Base-by-base conservation (phyloP, 1,139 yeast genomes). In the Debaryomyces fabryi region DNA sequence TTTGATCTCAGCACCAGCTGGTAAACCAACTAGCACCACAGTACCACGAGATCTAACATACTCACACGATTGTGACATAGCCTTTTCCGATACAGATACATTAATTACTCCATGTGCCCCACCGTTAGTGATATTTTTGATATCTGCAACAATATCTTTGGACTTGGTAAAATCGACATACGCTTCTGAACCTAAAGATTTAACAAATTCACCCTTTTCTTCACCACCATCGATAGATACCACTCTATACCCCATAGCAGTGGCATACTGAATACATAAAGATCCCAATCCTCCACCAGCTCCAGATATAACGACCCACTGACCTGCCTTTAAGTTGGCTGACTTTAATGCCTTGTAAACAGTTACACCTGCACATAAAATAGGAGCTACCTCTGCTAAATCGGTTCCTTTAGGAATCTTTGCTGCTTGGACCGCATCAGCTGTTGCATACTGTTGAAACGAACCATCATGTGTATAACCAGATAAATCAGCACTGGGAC, bases 341-440 rank as follows among this genome's bases (percentile, higher is more conserved):
- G 87, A 83, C 72, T 86, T 86, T 63, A 86, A 72, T 21, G 91
- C 91, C 69, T 85, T 85, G 79, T 85, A 86, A 45, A 85, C 91
- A 36, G 91, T 86, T 60, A 86, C 82, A 73, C 92, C 92, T 24
- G 91, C 92, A 79, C 92, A 86, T 61, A 86, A 74, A 53, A 88
- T 82, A 57, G 96, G 96, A 25, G 96, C 83, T 50, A 83, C 83
- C 56, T 76, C 72, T 49, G 92, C 91, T 63, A 88, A 79, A 62
- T 88, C 89, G 46, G 87, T 75, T 53, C 84, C 86, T 57, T 72
- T 64, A 49, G 92, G 88, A 58, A 88, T 82, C 63, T 79, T 77
- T 38, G 96, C 95, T 47, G 95, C 96, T 65, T 88, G 96, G 51
- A 86, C 80, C 41, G 93, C 93, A 68, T 87, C 92, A 52, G 95